Conservation (phyloP, 2,329 filamentous ascomycete genomes). For the Trichothecium sympodiale region DNA sequence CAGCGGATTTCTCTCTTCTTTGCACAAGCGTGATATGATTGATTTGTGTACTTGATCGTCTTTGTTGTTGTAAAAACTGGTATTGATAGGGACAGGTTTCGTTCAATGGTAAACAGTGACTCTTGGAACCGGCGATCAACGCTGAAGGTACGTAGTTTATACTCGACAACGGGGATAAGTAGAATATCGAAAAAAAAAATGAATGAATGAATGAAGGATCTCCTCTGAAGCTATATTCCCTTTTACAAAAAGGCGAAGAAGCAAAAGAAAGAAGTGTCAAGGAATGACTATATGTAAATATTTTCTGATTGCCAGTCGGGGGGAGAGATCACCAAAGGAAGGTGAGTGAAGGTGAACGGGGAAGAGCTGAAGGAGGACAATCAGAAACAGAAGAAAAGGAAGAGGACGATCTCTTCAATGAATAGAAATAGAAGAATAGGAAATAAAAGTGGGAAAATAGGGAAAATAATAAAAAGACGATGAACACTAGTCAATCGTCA, state of each 20-base stretch:
- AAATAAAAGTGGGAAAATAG: background rate
- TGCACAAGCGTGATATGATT: too few species aligned
- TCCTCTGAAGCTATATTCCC: background rate
- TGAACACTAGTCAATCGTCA: background rate
- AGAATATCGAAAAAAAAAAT: background rate
- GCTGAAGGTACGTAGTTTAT: background rate
- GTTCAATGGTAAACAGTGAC: too few species aligned
- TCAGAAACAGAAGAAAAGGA: conserved; percentile 4
- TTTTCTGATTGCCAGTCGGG: background rate
- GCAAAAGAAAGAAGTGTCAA: background rate
- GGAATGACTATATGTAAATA: background rate
- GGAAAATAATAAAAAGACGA: conserved; percentile 1
- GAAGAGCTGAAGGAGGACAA: background rate
- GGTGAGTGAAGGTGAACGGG: background rate
- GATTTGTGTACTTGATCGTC: too few species aligned
- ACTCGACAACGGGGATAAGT: background rate
- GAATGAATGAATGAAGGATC: background rate
- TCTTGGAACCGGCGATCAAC: background rate
- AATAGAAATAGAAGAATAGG: too few species aligned
- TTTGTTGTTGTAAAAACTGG: too few species aligned
- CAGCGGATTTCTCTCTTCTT: too few species aligned
- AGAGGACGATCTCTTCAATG: conserved; percentile 5
- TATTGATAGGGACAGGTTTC: too few species aligned
- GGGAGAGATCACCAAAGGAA: background rate
- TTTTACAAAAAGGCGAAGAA: background rate